Percentiles rank a stretch among this genome's conserved stretches.
Evolutionary conservation across 306 rosid genomes (phyloP).

Genomic region (Clitoria ternatea): DNA sequence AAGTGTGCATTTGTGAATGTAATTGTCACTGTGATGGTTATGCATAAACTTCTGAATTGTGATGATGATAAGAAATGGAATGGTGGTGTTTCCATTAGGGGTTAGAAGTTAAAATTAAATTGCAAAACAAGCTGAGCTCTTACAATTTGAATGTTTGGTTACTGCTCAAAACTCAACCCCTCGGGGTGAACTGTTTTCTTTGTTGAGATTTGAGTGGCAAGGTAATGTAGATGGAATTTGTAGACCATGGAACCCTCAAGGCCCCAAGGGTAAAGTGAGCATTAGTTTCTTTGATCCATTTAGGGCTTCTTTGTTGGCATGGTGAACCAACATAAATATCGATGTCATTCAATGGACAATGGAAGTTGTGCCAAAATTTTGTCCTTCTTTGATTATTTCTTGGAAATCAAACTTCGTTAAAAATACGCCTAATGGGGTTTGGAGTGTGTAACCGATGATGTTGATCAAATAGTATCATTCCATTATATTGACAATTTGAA

Average conservation of each 20-base stretch:
- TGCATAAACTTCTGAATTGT: background rate
- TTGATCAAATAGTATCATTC: too few relatives aligned
- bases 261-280: background rate
- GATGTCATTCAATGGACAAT: too few relatives aligned
- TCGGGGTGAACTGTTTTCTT: background rate
- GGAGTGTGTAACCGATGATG: too few relatives aligned
- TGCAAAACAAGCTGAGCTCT: background rate
- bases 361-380: too few relatives aligned
- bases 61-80: background rate
- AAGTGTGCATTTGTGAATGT: background rate
- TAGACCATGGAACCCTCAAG: background rate
- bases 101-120: too few relatives aligned
- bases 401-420: too few relatives aligned
- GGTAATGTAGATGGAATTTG: background rate
- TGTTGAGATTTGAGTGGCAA: slow-evolving; percentile 3
- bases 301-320: too few relatives aligned
- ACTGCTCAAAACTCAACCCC: background rate
- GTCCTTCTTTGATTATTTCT: too few relatives aligned
- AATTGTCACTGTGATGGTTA: background rate
- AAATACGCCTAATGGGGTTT: too few relatives aligned
- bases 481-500: too few relatives aligned
- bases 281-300: background rate
- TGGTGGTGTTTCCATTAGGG: background rate
- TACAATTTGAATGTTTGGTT: background rate
- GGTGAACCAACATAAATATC: too few relatives aligned